Evolutionary conservation across 208 protist species (phyloP).

Genomic region (Trypanosoma congolense): DNA sequence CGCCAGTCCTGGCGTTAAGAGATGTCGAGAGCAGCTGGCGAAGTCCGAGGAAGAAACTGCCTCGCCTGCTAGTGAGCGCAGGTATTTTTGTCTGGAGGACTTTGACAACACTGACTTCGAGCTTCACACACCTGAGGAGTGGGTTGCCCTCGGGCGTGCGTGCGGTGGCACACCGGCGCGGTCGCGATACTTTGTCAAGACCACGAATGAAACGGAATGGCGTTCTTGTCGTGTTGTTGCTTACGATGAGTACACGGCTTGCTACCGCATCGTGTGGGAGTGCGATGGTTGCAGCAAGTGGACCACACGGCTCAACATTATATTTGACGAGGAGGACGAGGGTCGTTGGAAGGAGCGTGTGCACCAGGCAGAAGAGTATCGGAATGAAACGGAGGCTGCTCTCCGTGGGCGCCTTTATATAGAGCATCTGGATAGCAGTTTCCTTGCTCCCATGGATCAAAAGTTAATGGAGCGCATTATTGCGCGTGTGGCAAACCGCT

Average conservation of each 20-base stretch:
- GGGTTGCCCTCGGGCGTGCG: slow-evolving; percentile 60
- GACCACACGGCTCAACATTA: slow-evolving; percentile 87
- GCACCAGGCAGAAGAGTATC: slow-evolving; percentile 60
- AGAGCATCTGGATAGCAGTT: slow-evolving; percentile 43
- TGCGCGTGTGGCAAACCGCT: slow-evolving; percentile 59
- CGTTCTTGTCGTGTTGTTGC: slow-evolving; percentile 54
- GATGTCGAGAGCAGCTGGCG: background rate
- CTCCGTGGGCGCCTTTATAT: slow-evolving; percentile 79
- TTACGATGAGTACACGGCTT: slow-evolving; percentile 59
- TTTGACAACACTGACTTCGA: slow-evolving; percentile 83
- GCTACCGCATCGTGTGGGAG: slow-evolving; percentile 76
- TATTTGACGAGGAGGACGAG: slow-evolving; percentile 83
- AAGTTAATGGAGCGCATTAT: slow-evolving; percentile 86
- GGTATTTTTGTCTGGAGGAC: slow-evolving; percentile 81
- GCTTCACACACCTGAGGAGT: slow-evolving; percentile 60
- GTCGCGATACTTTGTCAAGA: slow-evolving; percentile 69
- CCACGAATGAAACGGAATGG: slow-evolving; percentile 43
- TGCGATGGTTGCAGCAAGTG: slow-evolving; percentile 65
- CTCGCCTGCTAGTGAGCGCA: slow-evolving; percentile 22
- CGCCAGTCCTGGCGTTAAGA: background rate
- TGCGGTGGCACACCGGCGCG: slow-evolving; percentile 67
- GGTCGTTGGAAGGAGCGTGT: slow-evolving; percentile 69
- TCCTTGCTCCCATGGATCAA: slow-evolving; percentile 68
- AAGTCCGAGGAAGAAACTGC: background rate
- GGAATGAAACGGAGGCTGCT: slow-evolving; percentile 61